Conservation (phyloP, 106 monocot genomes). For the Phalaenopsis aphrodite region DNA sequence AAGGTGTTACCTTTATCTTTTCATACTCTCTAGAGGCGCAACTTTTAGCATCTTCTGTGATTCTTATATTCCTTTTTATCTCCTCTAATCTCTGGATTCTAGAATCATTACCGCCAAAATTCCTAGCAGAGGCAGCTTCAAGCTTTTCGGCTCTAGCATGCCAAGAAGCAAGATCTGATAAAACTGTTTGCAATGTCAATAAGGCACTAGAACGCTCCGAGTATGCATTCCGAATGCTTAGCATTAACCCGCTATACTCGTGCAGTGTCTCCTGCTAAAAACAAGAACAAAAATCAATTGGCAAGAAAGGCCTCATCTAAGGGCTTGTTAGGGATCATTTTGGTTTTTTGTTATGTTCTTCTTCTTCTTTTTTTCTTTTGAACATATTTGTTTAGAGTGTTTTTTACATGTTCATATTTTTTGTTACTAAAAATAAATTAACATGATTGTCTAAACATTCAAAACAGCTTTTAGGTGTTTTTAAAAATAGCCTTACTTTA, state of each 20-base stretch:
- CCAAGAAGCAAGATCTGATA: slow-evolving; percentile 77
- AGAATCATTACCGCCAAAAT: slow-evolving; percentile 75
- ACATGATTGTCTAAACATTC: too few relatives aligned
- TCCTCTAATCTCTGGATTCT: slow-evolving; percentile 71
- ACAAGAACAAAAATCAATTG: not conserved
- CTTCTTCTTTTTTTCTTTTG: too few relatives aligned
- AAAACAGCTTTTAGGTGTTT: too few relatives aligned
- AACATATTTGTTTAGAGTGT: too few relatives aligned
- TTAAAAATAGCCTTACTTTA: too few relatives aligned
- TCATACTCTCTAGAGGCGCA: slow-evolving; percentile 72
- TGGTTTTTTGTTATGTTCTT: too few relatives aligned
- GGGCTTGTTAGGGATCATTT: too few relatives aligned
- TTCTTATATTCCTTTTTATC: slow-evolving; percentile 51
- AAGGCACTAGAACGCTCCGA: slow-evolving; percentile 74
- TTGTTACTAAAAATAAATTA: too few relatives aligned
- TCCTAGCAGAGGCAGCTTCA: slow-evolving; percentile 70
- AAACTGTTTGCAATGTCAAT: slow-evolving; percentile 79
- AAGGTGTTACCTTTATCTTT: slow-evolving; percentile 68
- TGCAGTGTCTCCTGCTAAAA: slow-evolving; percentile 75
- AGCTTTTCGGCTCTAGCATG: slow-evolving; percentile 66
- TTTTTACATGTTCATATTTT: too few relatives aligned
- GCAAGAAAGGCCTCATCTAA: not conserved
- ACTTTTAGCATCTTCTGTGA: slow-evolving; percentile 71
- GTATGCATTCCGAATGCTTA: slow-evolving; percentile 70
- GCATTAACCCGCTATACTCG: slow-evolving; percentile 77